Percentiles rank a stretch among this genome's conserved stretches.
Evolutionary conservation across 1,284 basidiomycete species (phyloP).

Genomic region (Apiotrichum gamsii): DNA sequence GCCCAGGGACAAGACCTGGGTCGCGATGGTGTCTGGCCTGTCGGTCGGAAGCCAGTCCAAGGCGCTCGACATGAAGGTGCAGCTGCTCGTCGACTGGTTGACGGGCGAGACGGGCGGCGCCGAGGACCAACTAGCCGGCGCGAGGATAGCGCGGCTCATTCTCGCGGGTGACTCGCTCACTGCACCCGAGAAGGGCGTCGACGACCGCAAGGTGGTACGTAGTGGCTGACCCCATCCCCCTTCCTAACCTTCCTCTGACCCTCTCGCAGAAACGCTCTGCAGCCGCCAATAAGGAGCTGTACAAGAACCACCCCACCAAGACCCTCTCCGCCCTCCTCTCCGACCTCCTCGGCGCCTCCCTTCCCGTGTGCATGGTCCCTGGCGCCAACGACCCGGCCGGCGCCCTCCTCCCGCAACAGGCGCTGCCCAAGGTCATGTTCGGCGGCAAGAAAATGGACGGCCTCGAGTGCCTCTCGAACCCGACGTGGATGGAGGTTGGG

Average conservation of each 20-base stretch:
- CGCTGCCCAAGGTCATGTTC: conserved; percentile 86
- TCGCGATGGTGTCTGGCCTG: conserved; percentile 79
- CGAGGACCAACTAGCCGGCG: conserved; percentile 59
- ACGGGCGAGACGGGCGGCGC: conserved; percentile 70
- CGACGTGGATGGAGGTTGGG: conserved; percentile 66
- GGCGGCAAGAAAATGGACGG: conserved; percentile 57
- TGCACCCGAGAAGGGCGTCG: conserved; percentile 50
- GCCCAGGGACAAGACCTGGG: conserved; percentile 60
- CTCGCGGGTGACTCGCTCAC: conserved; percentile 80
- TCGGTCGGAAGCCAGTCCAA: conserved; percentile 56
- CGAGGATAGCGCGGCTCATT: conserved; percentile 71
- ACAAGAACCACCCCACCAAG: conserved; percentile 67
- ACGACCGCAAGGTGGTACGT: conserved; percentile 55
- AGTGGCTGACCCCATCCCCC: too few species aligned
- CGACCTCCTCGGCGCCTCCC: conserved; percentile 60
- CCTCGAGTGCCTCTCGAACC: conserved; percentile 82
- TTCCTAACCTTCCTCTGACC: too few species aligned
- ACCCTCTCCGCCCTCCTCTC: conserved; percentile 64
- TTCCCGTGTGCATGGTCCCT: conserved; percentile 77
- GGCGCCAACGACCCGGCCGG: conserved; percentile 83
- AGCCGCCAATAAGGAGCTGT: conserved; percentile 39
- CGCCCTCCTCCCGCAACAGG: conserved; percentile 85
- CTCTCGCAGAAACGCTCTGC: conserved; percentile 49
- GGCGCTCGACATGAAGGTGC: conserved; percentile 63
- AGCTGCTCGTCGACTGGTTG: conserved; percentile 80